A percentile compares a stretch with the other conserved stretches of the same genome.
These are phyloP conservation scores for Aegilops speltoides DNA, from an alignment of 176 grass and related monocot genomes.

Conservation along the genomic window DNA sequence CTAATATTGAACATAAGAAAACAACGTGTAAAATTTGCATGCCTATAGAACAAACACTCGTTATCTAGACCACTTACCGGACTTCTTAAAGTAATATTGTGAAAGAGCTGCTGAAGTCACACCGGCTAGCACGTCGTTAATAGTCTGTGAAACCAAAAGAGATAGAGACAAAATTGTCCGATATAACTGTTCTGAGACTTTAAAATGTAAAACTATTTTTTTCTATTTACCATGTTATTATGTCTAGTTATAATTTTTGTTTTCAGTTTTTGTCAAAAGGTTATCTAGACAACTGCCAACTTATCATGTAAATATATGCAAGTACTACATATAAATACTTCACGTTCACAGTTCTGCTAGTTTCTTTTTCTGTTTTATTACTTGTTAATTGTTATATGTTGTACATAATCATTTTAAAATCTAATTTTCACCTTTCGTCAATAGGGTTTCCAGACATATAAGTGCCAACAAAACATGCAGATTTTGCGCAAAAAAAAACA, in stretches of 20 bases:
- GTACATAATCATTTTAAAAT: background rate
- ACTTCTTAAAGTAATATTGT: background rate
- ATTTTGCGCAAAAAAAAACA: background rate
- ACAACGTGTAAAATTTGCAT: background rate
- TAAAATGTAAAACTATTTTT: too few relatives aligned
- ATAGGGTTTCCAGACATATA: conserved; percentile 29
- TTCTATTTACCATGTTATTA: too few relatives aligned
- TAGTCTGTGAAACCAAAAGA: background rate
- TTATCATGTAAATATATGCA: too few relatives aligned
- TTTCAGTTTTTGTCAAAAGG: too few relatives aligned
- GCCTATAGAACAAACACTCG: background rate
- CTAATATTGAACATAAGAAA: background rate
- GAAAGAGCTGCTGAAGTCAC: background rate
- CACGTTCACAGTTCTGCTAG: too few relatives aligned
- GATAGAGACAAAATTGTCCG: background rate
- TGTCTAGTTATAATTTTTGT: too few relatives aligned
- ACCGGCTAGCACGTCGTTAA: background rate
- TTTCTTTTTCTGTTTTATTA: too few relatives aligned
- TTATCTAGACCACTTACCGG: background rate
- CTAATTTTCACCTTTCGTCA: background rate
- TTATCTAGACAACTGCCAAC: too few relatives aligned
- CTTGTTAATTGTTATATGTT: too few relatives aligned
- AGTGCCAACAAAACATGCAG: too few relatives aligned
- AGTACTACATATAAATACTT: too few relatives aligned
- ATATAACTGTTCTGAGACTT: too few relatives aligned